phyloP scores from a whole-genome alignment of 2,329 filamentous ascomycete genomes.

The Anisogramma anomala region DNA sequence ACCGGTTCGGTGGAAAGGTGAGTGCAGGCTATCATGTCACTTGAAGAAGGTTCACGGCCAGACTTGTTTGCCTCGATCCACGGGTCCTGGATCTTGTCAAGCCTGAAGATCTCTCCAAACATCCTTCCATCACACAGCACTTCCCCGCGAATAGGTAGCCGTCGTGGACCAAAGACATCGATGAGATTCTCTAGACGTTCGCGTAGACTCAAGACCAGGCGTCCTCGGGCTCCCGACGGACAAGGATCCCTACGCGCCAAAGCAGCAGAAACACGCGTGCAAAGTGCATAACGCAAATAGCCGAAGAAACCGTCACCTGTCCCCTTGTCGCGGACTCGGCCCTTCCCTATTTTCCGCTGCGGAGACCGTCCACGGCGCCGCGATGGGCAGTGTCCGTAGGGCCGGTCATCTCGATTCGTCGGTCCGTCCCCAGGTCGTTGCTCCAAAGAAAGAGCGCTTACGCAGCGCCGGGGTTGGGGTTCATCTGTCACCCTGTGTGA shows the following conservation, averaged over 20 bases:
- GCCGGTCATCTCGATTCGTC: conserved; percentile 9
- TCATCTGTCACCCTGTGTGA: conserved; percentile 12
- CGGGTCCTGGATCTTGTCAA: too few species aligned
- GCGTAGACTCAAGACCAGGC: conserved; percentile 11
- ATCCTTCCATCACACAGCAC: too few species aligned
- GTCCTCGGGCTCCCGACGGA: conserved; percentile 11
- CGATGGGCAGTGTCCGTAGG: conserved; percentile 7
- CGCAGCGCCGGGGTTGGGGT: conserved; percentile 14
- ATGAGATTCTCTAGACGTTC: conserved; percentile 14
- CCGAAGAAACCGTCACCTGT: conserved; percentile 7
- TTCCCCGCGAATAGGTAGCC: background rate
- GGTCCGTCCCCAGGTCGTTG: conserved; percentile 10
- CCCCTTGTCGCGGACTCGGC: conserved; percentile 6
- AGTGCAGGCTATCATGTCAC: too few species aligned
- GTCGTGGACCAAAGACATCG: conserved; percentile 11
- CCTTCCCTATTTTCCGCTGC: conserved; percentile 10
- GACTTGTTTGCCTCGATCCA: too few species aligned
- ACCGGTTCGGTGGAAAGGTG: too few species aligned
- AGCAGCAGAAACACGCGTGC: conserved; percentile 13
- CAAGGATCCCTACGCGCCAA: conserved; percentile 12
- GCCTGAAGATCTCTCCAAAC: too few species aligned
- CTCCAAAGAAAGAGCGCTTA: conserved; percentile 10
- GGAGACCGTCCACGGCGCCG: conserved; percentile 3
- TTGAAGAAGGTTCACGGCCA: too few species aligned
- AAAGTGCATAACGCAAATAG: conserved; percentile 11